phyloP scores from a whole-genome alignment of 495 filamentous ascomycete genomes.

The Aspergillus affinis region DNA sequence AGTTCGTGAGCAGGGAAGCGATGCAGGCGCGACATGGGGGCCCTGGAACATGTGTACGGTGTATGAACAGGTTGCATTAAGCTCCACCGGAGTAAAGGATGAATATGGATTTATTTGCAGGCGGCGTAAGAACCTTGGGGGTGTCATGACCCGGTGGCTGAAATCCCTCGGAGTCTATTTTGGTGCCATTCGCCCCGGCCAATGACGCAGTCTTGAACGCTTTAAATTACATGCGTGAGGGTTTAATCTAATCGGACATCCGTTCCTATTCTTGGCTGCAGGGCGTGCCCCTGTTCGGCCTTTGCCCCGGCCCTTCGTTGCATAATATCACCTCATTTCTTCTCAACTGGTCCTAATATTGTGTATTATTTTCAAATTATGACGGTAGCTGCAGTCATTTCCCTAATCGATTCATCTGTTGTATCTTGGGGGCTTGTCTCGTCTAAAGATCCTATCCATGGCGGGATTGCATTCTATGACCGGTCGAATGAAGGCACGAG shows the following conservation, averaged over 20 bases:
- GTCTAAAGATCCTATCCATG: too few relatives aligned
- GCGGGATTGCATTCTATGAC: too few relatives aligned
- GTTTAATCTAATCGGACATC: neutral
- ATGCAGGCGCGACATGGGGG: neutral
- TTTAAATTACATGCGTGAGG: neutral
- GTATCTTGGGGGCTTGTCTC: too few relatives aligned
- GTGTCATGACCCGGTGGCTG: neutral
- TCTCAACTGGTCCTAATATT: too few relatives aligned
- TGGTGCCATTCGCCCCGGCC: neutral
- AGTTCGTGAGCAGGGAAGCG: neutral
- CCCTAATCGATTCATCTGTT: too few relatives aligned
- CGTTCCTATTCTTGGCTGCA: neutral
- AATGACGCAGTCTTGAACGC: neutral
- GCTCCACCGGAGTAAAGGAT: neutral
- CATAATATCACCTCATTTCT: neutral
- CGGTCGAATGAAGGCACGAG: too few relatives aligned
- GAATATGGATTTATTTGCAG: neutral
- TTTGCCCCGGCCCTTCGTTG: neutral
- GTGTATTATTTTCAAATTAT: too few relatives aligned
- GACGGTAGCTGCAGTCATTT: too few relatives aligned
- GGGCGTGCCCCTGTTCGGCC: neutral
- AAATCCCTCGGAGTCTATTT: neutral
- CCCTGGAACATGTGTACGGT: neutral
- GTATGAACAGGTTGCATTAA: constrained; percentile 1
- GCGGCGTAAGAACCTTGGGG: neutral